phyloP scores from a whole-genome alignment of 352 stramenopile genomes.

The Phytophthora cryptogea region DNA sequence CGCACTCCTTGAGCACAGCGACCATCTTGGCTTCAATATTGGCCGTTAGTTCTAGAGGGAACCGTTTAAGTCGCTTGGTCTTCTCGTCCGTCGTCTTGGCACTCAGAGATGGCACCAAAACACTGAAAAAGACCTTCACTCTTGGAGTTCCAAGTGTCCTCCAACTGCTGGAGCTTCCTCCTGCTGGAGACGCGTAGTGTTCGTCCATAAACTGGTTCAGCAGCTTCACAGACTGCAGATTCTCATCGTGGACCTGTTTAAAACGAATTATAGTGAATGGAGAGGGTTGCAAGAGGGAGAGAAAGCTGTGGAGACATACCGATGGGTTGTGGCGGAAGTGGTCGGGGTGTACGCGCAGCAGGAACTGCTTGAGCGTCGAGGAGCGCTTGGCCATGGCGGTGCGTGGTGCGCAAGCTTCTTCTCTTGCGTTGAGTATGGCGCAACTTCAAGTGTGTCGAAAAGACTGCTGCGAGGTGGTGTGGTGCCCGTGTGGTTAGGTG shows the following conservation, averaged over 20 bases:
- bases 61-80: conserved; percentile 43
- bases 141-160: conserved; percentile 8
- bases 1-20: conserved; percentile 54
- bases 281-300: not conserved
- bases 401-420: not conserved
- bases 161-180: conserved; percentile 13
- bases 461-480: conserved; percentile 23
- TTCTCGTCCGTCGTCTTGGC: not conserved
- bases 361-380: conserved; percentile 68
- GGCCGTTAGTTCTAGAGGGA: conserved; percentile 45
- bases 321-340: conserved; percentile 61
- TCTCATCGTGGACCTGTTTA: conserved; percentile 66
- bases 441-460: conserved; percentile 29
- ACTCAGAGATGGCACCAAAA: conserved; percentile 28
- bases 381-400: conserved; percentile 46
- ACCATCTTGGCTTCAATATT: conserved; percentile 59
- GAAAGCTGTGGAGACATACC: conserved; percentile 10
- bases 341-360: conserved; percentile 72
- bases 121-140: conserved; percentile 44
- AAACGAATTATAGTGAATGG: not conserved
- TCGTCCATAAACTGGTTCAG: conserved; percentile 79
- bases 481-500: conserved; percentile 5
- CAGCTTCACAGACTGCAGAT: conserved; percentile 68
- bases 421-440: conserved; percentile 21
- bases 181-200: conserved; percentile 27